Conservation (phyloP, 1,139 yeast genomes). For the Blastobotrys proliferans region DNA sequence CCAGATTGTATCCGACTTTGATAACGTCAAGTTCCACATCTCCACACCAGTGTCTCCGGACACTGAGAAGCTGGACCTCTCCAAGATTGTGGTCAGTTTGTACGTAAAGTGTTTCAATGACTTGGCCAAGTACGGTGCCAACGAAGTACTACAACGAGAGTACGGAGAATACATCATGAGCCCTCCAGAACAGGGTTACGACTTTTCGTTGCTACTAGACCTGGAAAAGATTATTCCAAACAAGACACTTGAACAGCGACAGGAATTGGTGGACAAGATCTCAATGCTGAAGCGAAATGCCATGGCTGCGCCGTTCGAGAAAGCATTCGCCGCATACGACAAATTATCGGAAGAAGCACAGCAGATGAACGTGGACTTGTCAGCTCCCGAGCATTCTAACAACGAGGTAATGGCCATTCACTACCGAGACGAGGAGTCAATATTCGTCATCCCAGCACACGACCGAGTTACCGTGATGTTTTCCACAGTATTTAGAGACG, state of each 20-base stretch:
- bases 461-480: conserved; percentile 97
- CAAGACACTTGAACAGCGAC: conserved; percentile 40
- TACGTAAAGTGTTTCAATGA: conserved; percentile 76
- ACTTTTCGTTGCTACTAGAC: conserved; percentile 72
- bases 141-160: conserved; percentile 39
- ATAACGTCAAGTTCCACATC: conserved; percentile 89
- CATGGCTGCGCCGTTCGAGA: conserved; percentile 88
- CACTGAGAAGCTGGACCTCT: conserved; percentile 3
- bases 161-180: conserved; percentile 41
- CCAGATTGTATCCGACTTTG: conserved; percentile 89
- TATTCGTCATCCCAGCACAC: conserved; percentile 85
- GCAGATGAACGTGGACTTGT: conserved; percentile 47
- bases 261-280: conserved; percentile 55
- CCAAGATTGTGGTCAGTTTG: conserved; percentile 59
- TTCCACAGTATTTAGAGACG: conserved; percentile 92
- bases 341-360: conserved; percentile 51
- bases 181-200: conserved; percentile 69
- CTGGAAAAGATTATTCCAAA: conserved; percentile 43
- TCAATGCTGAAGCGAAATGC: conserved; percentile 79
- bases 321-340: conserved; percentile 77
- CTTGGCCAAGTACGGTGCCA: conserved; percentile 59
- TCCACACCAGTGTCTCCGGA: conserved; percentile 66
- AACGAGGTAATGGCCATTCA: conserved; percentile 69
- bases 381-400: conserved; percentile 45
- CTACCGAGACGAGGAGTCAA: conserved; percentile 91